A percentile compares a stretch with the other conserved stretches of the same genome.
These are phyloP conservation scores for Elongisporangium prolatum DNA, from an alignment of 352 stramenopile species.

Conservation along the genomic window DNA sequence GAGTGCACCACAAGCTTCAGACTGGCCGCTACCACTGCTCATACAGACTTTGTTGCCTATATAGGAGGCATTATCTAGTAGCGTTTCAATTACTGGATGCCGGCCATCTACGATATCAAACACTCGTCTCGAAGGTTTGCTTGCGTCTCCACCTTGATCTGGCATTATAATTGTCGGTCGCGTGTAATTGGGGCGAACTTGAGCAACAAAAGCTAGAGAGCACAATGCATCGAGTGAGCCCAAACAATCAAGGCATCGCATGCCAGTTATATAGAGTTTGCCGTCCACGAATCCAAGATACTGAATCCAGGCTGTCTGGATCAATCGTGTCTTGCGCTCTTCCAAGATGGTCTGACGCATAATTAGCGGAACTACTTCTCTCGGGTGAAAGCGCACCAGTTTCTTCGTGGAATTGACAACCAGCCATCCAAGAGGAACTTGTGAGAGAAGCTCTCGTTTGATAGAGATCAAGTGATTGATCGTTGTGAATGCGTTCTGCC, in stretches of 20 bases:
- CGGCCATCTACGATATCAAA: constrained; percentile 47
- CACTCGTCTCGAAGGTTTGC: not conserved
- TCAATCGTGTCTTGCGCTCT: constrained; percentile 25
- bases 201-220: constrained; percentile 48
- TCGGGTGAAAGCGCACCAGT: constrained; percentile 33
- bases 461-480: constrained; percentile 4
- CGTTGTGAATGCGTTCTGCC: too few relatives aligned
- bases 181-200: constrained; percentile 40
- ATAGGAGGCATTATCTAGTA: constrained; percentile 24
- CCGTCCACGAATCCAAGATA: constrained; percentile 29
- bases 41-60: constrained; percentile 34
- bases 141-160: not conserved
- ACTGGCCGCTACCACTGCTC: constrained; percentile 4
- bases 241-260: constrained; percentile 37
- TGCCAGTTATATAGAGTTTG: constrained; percentile 30
- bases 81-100: constrained; percentile 54
- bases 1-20: constrained; percentile 6
- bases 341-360: constrained; percentile 23
- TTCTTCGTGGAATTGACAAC: constrained; percentile 43
- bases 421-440: constrained; percentile 32
- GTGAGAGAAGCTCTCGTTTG: constrained; percentile 3
- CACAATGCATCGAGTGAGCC: constrained; percentile 55
- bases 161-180: not conserved
- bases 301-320: constrained; percentile 33
- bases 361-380: constrained; percentile 29